These are phyloP conservation scores for Pisolithus thermaeus DNA, from an alignment of 1,284 basidiomycete species.

Conservation along the genomic window DNA sequence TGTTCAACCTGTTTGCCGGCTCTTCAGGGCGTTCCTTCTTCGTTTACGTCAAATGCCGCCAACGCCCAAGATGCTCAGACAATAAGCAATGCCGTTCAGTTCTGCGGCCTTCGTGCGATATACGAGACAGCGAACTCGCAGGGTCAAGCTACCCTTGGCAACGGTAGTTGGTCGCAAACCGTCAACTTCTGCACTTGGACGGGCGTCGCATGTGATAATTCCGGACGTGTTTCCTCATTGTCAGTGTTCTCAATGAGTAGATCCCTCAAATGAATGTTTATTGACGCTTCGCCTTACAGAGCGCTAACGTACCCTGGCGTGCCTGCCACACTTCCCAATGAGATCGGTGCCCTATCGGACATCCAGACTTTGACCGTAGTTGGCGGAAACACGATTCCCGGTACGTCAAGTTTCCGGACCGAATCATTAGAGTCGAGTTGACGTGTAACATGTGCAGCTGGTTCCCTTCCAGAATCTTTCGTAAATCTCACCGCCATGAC, in stretches of 20 bases:
- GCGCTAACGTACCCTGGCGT: constrained; percentile 43
- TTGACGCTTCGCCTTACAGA: constrained; percentile 22
- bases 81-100: constrained; percentile 38
- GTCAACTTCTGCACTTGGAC: constrained; percentile 44
- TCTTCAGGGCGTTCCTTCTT: constrained; percentile 35
- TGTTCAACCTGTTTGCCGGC: constrained; percentile 43
- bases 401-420: constrained; percentile 20
- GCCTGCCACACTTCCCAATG: constrained; percentile 39
- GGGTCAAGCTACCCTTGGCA: constrained; percentile 35
- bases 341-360: constrained; percentile 37
- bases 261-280: neutral
- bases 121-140: constrained; percentile 38
- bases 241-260: constrained; percentile 23
- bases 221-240: constrained; percentile 40
- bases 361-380: constrained; percentile 37
- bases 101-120: constrained; percentile 46
- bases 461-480: constrained; percentile 35
- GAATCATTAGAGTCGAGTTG: neutral
- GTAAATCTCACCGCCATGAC: constrained; percentile 34
- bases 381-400: constrained; percentile 39
- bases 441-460: constrained; percentile 25
- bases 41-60: constrained; percentile 23
- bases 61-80: constrained; percentile 29
- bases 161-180: constrained; percentile 44
- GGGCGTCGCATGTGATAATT: constrained; percentile 40